Percentiles rank a stretch among this genome's conserved stretches.
Conservation (phyloP, 495 filamentous ascomycete species). For the Astrocystis sublimbata region DNA sequence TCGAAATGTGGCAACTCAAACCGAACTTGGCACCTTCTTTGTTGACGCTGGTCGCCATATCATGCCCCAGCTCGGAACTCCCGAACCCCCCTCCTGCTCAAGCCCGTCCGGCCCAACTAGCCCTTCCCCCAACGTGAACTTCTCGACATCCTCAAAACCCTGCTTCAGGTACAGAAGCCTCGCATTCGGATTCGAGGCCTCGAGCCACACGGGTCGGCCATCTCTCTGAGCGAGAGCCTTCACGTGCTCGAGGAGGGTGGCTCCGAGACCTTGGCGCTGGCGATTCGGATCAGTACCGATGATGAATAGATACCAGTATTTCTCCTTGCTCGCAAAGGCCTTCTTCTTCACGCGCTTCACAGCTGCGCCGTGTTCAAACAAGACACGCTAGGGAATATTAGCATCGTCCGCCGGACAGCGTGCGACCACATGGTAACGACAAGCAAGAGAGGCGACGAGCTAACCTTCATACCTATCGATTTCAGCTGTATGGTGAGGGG, state of each 20-base stretch:
- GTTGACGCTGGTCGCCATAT: conserved; percentile 14
- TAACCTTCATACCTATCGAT: conserved; percentile 4
- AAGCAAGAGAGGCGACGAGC: background rate
- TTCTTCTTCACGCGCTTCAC: conserved; percentile 13
- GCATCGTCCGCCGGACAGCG: background rate
- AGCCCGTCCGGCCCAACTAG: conserved; percentile 13
- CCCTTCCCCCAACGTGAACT: conserved; percentile 6
- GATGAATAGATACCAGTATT: conserved; percentile 18
- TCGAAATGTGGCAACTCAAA: background rate
- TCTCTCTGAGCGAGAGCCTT: background rate
- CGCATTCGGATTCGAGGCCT: conserved; percentile 10
- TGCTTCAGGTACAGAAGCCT: conserved; percentile 10
- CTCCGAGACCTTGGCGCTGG: conserved; percentile 13
- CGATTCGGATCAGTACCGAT: conserved; percentile 11
- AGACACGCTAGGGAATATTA: background rate
- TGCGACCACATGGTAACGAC: background rate
- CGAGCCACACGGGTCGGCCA: conserved; percentile 17
- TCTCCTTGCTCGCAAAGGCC: background rate
- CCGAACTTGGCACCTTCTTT: background rate
- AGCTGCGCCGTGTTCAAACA: background rate
- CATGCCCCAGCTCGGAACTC: conserved; percentile 14
- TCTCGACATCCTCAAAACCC: conserved; percentile 12
- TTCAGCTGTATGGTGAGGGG: background rate
- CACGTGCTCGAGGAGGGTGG: conserved; percentile 11
- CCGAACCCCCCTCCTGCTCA: conserved; percentile 4